phyloP scores from a whole-genome alignment of 768 basidiomycete genomes.

The Amanita subjunquillea region DNA sequence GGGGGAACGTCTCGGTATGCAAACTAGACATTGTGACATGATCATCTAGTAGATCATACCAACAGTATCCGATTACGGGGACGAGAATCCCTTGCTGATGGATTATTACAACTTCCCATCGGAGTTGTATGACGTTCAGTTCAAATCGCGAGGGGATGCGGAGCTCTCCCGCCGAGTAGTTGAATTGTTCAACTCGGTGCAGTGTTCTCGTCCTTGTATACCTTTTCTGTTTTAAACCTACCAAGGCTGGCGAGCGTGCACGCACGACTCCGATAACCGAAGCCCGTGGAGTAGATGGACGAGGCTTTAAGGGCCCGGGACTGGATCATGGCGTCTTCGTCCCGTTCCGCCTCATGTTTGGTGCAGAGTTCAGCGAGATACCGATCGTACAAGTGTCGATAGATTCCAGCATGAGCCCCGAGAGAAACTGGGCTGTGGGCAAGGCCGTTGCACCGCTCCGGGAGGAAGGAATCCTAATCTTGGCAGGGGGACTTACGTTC shows the following conservation, averaged over 20 bases:
- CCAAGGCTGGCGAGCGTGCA: constrained; percentile 38
- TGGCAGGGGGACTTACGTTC: constrained; percentile 61
- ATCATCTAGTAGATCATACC: background rate
- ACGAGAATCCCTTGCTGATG: constrained; percentile 63
- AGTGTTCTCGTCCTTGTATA: background rate
- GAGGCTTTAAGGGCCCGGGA: constrained; percentile 54
- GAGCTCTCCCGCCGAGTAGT: constrained; percentile 49
- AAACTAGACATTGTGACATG: background rate
- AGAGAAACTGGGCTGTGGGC: constrained; percentile 56
- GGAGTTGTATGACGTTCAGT: constrained; percentile 51
- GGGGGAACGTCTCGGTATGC: constrained; percentile 44
- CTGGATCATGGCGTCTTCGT: constrained; percentile 77
- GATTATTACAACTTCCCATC: constrained; percentile 66
- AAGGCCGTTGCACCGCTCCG: constrained; percentile 49
- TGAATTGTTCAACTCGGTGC: constrained; percentile 44
- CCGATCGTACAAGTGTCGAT: constrained; percentile 69
- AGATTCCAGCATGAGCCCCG: constrained; percentile 46
- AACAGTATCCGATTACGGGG: constrained; percentile 63
- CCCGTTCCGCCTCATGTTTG: constrained; percentile 74
- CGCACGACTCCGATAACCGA: constrained; percentile 40
- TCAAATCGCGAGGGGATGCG: constrained; percentile 56
- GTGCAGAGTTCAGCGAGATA: constrained; percentile 45
- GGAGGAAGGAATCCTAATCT: constrained; percentile 53
- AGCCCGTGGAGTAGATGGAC: constrained; percentile 52
- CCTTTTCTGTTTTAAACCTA: background rate